Percentiles rank a stretch among this genome's conserved stretches.
These are phyloP conservation scores for Penicillium canescens DNA, from an alignment of 495 filamentous ascomycete species.

Conservation along the genomic window DNA sequence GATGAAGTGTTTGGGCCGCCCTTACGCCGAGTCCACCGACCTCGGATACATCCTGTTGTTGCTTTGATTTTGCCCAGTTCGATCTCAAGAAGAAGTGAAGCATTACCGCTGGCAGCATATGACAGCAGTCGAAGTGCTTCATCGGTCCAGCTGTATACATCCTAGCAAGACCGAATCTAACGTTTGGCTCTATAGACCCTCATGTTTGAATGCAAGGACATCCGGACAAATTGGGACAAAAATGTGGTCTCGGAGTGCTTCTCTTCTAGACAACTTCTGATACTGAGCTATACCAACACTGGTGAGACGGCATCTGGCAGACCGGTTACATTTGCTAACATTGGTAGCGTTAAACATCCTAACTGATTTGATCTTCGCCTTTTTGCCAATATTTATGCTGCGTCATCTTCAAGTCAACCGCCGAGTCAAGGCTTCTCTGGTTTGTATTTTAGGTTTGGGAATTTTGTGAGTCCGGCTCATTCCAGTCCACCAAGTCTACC, in stretches of 20 bases:
- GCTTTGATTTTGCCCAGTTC: too few species aligned
- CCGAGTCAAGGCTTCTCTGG: slow-evolving; percentile 38
- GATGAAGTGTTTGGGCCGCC: too few species aligned
- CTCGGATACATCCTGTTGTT: too few species aligned
- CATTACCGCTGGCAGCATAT: too few species aligned
- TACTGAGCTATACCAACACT: slow-evolving; percentile 37
- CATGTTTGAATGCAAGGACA: slow-evolving; percentile 24
- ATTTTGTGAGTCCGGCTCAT: slow-evolving; percentile 33
- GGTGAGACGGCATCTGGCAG: slow-evolving; percentile 7
- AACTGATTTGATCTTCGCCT: slow-evolving; percentile 44
- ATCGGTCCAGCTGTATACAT: too few species aligned
- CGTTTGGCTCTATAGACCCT: slow-evolving; percentile 11
- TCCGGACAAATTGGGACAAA: slow-evolving; percentile 34
- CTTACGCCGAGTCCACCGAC: too few species aligned
- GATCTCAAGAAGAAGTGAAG: too few species aligned
- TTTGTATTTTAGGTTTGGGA: slow-evolving; percentile 43
- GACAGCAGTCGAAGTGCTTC: too few species aligned
- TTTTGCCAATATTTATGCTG: slow-evolving; percentile 43
- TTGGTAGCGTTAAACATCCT: slow-evolving; percentile 37
- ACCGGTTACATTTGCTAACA: slow-evolving; percentile 9
- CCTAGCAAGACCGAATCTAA: too few species aligned
- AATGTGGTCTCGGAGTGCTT: slow-evolving; percentile 36
- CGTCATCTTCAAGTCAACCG: slow-evolving; percentile 43
- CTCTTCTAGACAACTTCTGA: slow-evolving; percentile 24
- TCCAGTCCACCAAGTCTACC: not conserved